Base-by-base conservation (phyloP, 2,329 filamentous ascomycete genomes). In the Verticillium albo-atrum region DNA sequence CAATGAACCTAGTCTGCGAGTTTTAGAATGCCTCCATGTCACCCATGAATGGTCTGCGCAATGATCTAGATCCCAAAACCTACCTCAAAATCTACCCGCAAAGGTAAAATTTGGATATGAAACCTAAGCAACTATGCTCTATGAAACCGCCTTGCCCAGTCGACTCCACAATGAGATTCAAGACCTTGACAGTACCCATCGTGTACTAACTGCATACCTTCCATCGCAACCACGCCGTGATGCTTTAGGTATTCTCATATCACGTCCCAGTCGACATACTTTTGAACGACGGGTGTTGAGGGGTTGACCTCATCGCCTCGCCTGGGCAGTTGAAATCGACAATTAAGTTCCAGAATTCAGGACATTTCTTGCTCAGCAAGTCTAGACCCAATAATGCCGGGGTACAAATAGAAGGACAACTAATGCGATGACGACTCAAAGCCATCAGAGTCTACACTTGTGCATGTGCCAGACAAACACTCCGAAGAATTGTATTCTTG, bases 401-500 rank as follows among this genome's bases (percentile, higher is more conserved):
- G 34, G 34, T 37, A 37, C 34, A 37, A 37, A 37, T n/a, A n/a
- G 5, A 37, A 37, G 34, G 17, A 15, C 34, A 5, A 37, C 34
- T 17, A n/a, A 37, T 37, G 17, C 34, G 34, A 37, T 37, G 34
- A n/a, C 34, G 34, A 37, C 34, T 37, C 15, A 37, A 37, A 37
- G 34, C 34, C 34, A 37, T 37, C 34, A 37, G 34, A 37, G 34
- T 37, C 34, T 37, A 37, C 34, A 37, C 34, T 37, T 37, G 34
- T 37, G 34, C 34, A 3, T 37, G 34, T 37, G 34, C 34, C 34
- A 37, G 34, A 37, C 34, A 37, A 37, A 37, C 7, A 17, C 34
- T n/a, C 34, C 34, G 34, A 20, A 32, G 34, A 61, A 3, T 54
- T 59, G 23, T 57, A 73, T 34, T 76, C 73, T 20, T 67, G 65